These are phyloP conservation scores for Myriangium duriaei DNA, from an alignment of 2,329 filamentous ascomycete species.

Conservation along the genomic window DNA sequence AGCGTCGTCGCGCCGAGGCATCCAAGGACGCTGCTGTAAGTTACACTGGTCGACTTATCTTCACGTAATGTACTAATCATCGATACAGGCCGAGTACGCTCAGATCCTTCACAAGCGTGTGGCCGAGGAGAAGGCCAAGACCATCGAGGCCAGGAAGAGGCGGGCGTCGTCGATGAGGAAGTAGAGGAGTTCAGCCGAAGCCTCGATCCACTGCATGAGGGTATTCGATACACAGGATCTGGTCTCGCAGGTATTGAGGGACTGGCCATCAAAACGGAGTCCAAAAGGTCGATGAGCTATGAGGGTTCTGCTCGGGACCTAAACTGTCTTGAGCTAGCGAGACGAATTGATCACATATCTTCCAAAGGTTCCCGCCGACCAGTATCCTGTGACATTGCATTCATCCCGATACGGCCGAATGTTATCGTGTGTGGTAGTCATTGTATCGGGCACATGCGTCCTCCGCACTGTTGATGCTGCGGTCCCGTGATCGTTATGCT, in stretches of 20 bases:
- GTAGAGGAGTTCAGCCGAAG: slow-evolving; percentile 29
- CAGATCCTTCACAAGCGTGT: slow-evolving; percentile 95
- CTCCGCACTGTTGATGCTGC: too few species aligned
- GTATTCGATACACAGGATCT: neutral
- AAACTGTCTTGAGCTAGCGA: slow-evolving; percentile 8
- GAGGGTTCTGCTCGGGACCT: slow-evolving; percentile 4
- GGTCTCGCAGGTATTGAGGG: neutral
- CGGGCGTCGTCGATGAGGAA: slow-evolving; percentile 91
- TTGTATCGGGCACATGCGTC: too few species aligned
- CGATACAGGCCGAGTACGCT: slow-evolving; percentile 78
- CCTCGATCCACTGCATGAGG: neutral
- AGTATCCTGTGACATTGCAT: too few species aligned
- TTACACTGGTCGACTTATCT: slow-evolving; percentile 21
- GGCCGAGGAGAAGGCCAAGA: slow-evolving; percentile 85
- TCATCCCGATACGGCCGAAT: too few species aligned
- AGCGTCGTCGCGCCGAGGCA: slow-evolving; percentile 94
- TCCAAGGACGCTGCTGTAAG: slow-evolving; percentile 98
- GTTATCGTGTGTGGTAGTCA: too few species aligned
- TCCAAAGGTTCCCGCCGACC: too few species aligned
- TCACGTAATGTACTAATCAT: slow-evolving; percentile 24
- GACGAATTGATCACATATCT: slow-evolving; percentile 4
- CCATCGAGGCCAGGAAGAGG: slow-evolving; percentile 91
- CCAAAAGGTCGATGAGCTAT: slow-evolving; percentile 1
- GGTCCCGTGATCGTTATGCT: too few species aligned
- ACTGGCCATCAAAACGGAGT: slow-evolving; percentile 8